These are phyloP conservation scores for Candida boleticola DNA, from an alignment of 805 yeast genomes.

Conservation along the genomic window DNA sequence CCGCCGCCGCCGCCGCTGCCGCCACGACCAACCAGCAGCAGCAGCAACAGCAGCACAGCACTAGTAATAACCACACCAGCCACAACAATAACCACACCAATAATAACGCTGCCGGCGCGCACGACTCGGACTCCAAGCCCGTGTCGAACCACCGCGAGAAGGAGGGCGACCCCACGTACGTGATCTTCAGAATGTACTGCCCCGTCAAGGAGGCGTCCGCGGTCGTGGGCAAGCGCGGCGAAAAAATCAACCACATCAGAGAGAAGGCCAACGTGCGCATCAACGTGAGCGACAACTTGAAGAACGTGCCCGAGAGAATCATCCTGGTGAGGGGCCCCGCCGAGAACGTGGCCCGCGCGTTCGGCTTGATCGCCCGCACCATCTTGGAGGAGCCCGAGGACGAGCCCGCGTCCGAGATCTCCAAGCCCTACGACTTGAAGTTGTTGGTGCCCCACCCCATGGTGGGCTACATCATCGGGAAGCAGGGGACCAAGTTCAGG, in stretches of 20 bases:
- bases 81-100: conserved; percentile 3
- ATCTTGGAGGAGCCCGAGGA: conserved; percentile 66
- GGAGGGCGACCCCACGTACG: conserved; percentile 57
- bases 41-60: background rate
- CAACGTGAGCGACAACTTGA: conserved; percentile 69
- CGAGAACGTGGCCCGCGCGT: conserved; percentile 77
- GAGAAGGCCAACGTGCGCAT: conserved; percentile 62
- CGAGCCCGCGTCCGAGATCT: conserved; percentile 54
- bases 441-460: conserved; percentile 73
- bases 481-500: conserved; percentile 67
- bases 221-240: conserved; percentile 82
- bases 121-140: conserved; percentile 23
- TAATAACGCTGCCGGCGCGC: background rate
- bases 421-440: conserved; percentile 55
- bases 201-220: conserved; percentile 72
- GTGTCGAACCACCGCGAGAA: conserved; percentile 39
- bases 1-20: conserved; percentile 2
- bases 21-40: conserved; percentile 1
- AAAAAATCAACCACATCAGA: conserved; percentile 61
- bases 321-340: conserved; percentile 71
- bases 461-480: conserved; percentile 81
- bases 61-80: conserved; percentile 3
- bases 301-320: conserved; percentile 72
- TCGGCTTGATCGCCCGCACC: conserved; percentile 68
- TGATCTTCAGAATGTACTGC: conserved; percentile 72